Base-by-base conservation (phyloP, 2,329 filamentous ascomycete species). In the Fusarium nisikadoi region DNA sequence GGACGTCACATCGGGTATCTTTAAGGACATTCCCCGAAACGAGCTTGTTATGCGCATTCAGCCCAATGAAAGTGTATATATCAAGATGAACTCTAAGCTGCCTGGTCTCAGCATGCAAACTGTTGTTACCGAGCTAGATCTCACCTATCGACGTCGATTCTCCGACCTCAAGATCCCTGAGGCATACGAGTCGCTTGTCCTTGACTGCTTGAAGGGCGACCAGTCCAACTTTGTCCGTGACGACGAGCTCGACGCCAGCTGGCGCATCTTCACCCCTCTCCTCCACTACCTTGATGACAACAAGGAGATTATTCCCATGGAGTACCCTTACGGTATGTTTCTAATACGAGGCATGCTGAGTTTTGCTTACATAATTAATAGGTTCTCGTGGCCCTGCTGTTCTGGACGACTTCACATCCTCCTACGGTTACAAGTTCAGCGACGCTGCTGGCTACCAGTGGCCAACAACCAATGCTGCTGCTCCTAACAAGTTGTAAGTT, bases 71-170 rank as follows among this genome's bases (percentile, higher is more conserved):
- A 97, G 94, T 81, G 95, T 99, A 76, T 99, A 99, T 86, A 97
- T 98, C 84, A 99, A 99, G 91, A 99, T 99, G 96, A 99, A 99
- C 92, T 98, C 95, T 35, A 99, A 99, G 89, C 88, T 99, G 66
- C 97, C 96, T 25, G 96, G 96, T 78, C 88, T 99, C 79, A 98
- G 94, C 87, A 99, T 98, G 95, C 96, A 99, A 88, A 99, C 96
- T 17, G 96, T 98, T 42, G 94, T 98, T 77, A 99, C 96, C 68
- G 96, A 99, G 86, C 93, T 99, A 68, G 96, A 99, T 81, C 90
- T 99, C 76, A 99, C 97, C 73, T 99, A 99, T 88, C 91, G 97
- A 81, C 92, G 96, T 83, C 93, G 97, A 76, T 99, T 99, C 91
- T 98, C 96, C 23, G 96, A 99, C 84, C 90, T 99, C 65, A 99